Base-by-base conservation (phyloP, 768 basidiomycete genomes). In the Collybia nuda region DNA sequence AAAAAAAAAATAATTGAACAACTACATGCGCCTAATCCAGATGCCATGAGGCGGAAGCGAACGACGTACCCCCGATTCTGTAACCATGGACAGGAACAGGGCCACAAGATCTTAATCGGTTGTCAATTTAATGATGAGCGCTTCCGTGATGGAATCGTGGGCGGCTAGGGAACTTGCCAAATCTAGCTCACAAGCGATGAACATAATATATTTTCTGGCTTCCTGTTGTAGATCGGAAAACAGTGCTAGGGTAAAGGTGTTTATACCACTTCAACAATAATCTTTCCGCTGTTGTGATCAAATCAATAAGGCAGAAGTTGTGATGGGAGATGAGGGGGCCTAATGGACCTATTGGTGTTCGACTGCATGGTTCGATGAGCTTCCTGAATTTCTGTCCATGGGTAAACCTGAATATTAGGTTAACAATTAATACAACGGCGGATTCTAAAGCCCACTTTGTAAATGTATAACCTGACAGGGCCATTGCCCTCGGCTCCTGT, bases 281-380 rank as follows among this genome's bases (percentile, higher is more conserved):
- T 76, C 61, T 79, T 77, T 36, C 78, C 78, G 53, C 78, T 79
- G 58, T 24, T 40, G 32, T 15, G 26, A n/a, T 35, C 21, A 32
- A 38, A 48, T 46, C 35, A 9, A 47, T 59, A 40, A 54, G 44
- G 14, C 8, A 14, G 24, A 44, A 23, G 21, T 38, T 21, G 3
- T 9, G 9, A n/a, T 29, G 24, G 44, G 24, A 50, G 42, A 38
- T 7, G 7, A 7, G 24, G 24, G 24, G 19, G 28, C 39, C 39
- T 47, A 35, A 62, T 67, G 50, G 38, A 73, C 78, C 69, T 75
- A 53, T 75, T 80, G 35, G 67, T 68, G 61, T 93, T 87, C 50
- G 72, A 82, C 63, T 88, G 84, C 87, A 98, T 93, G 68, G 90
- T 90, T 53, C 77, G 74, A 55, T 93, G 91, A 2, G 93, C 93